These are phyloP conservation scores for Hymenoscyphus fructigenus DNA, from an alignment of 2,329 filamentous ascomycete genomes.

Conservation along the genomic window DNA sequence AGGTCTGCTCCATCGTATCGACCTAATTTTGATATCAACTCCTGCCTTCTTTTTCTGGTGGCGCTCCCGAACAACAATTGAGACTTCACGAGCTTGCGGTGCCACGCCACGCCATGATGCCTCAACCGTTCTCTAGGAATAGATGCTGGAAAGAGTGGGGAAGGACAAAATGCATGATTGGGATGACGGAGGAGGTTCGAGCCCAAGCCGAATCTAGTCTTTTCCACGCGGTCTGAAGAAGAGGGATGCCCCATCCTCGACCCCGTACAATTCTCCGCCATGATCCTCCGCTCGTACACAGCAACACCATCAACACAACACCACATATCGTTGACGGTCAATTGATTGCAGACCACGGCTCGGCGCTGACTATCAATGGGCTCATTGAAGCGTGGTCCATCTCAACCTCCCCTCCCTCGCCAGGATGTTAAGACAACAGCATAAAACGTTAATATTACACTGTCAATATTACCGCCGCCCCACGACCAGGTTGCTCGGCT, in stretches of 20 bases:
- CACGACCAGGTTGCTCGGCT: background rate
- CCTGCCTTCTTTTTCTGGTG: background rate
- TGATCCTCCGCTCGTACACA: background rate
- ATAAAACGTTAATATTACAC: slow-evolving; percentile 22
- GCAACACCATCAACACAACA: background rate
- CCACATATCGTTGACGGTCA: background rate
- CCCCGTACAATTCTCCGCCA: background rate
- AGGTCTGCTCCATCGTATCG: background rate
- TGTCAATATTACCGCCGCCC: slow-evolving; percentile 17
- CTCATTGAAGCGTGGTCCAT: too few relatives aligned
- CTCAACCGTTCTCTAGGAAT: background rate
- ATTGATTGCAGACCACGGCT: background rate
- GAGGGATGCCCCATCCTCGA: background rate
- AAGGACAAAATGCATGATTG: background rate
- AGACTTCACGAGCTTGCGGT: background rate
- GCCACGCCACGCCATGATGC: background rate
- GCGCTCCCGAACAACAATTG: background rate
- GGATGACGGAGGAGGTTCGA: slow-evolving; percentile 1
- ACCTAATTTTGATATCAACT: background rate
- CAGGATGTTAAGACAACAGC: slow-evolving; percentile 12
- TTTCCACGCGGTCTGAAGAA: background rate
- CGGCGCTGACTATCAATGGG: background rate
- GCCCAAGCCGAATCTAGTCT: background rate
- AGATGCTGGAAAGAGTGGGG: background rate
- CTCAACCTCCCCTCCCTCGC: background rate